Evolutionary conservation across 2,329 filamentous ascomycete genomes (phyloP), one percentile per base, ranked within the genome.

Genomic region (Zopfia rhizophila): DNA sequence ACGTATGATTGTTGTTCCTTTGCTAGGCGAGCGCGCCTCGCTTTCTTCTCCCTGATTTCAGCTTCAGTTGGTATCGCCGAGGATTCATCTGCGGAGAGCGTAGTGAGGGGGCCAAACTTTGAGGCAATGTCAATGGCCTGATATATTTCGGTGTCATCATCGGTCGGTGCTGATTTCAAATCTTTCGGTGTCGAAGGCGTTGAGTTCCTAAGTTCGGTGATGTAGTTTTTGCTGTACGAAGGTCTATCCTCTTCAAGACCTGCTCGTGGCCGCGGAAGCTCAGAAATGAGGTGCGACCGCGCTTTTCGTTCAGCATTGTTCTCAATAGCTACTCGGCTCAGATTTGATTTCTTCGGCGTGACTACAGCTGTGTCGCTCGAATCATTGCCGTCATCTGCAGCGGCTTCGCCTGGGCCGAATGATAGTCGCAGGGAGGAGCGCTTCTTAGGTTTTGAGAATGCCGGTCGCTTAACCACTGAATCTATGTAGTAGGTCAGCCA

Each of bases 41-140:
- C 89, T 72, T 97, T 97, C 76, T 92, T 95, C 72, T 96, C 92
- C 19, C 82, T 83, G 38, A 97, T 96, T 65, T 97, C 90, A 2
- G 88, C 84, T 51, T 92, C 88, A 2, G 88, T 91, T 3, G 93
- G 85, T 53, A 97, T 91, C 5, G 77, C 61, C 22, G 74, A 69
- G 38, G 72, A 50, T 33, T 62, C 58, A 17, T 46, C 33, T 35
- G 30, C 45, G 12, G 53, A 44, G 18, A 65, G 46, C 8, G 55
- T 56, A 7, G 58, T 85, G 77, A 18, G 31, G 24, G 72, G 59
- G 11, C 91, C 87, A 14, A 92, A 81, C 55, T 78, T 79, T 13
- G 76, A 73, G 5, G 74, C 72, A n/a, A 80, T 68, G 45, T 79
- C 76, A 12, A 79, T 60, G 1, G 68, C 65, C 39, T 55, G 69